Evolutionary conservation across 192 early-diverging fungal genomes (phyloP), one percentile per base, ranked within the genome.

Genomic region (Dissophora ornata): DNA sequence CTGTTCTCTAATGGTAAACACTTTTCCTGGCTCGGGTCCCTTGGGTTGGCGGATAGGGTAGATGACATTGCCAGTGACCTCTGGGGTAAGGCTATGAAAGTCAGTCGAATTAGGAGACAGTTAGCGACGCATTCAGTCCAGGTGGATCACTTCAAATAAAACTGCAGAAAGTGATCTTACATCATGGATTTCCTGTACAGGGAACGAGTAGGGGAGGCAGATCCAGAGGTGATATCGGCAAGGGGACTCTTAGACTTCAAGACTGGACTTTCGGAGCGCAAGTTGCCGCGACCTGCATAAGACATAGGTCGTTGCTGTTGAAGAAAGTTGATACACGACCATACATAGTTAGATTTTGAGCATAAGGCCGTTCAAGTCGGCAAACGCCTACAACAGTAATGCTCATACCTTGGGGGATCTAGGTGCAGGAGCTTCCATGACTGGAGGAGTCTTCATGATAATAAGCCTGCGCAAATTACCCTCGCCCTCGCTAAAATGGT

Each of bases 41-140:
- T 85, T 82, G 28, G 92, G 92, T 58, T 93, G 92, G 49, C 92
- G 87, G n/a, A 85, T 75, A 12, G 92, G 92, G 55, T 90, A 89
- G 21, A 93, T 87, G 4, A 87, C 63, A 24, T 78, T 71, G 49
- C 69, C 57, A 22, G 57, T 48, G 33, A 44, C 71, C 50, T 84
- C 81, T 38, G 84, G 80, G 33, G 79, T 83, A 45, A 86, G 79
- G 12, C 65, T 67, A 50, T 45, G n/a, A 12, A 44, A 0, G 33
- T 8, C 28, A 1, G 8, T 13, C 16, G 3, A 21, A 4, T 3
- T 2, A 42, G 19, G 22, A 32, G 24, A 4, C 5, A n/a, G 15
- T 38, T 38, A 38, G 36, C 36, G 13, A 38, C 36, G 36, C 36
- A n/a, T n/a, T n/a, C n/a, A n/a, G n/a, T n/a, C n/a, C n/a, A n/a